Base-by-base conservation (phyloP, 768 basidiomycete genomes). In the Panaeolus papilionaceus region DNA sequence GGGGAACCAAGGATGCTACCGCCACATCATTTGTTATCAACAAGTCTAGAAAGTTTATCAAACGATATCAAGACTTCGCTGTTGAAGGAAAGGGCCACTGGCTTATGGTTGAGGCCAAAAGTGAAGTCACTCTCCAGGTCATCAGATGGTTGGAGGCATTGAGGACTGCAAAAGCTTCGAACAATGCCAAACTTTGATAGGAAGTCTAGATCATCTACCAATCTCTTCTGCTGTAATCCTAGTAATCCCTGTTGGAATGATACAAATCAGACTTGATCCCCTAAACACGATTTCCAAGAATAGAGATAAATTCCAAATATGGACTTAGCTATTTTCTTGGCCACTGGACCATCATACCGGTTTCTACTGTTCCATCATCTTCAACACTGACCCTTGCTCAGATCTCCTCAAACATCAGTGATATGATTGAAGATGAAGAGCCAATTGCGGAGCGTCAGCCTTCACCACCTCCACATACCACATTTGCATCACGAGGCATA, bases 401-500 rank as follows among this genome's bases (percentile, higher is more conserved):
- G 8, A 51, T 8, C 8, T 28, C 6, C 26, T 7, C 14, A 7
- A 28, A 4, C 4, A 33, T 18, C 26, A 33, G 12, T 28, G 37
- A 33, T 28, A 58, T 58, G 54, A 33, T 58, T 58, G 79, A 80
- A n/a, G 89, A 90, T 10, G 88, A 89, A 61, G 75, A 86, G 58
- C 82, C 84, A 10, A 79, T 81, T 12, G 86, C 85, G 8, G 85
- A 90, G 72, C 83, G 86, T 18, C 89, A 88, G 20, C 89, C 89
- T 1, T 90, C 92, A 3, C 92, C 92, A 12, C 90, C 91, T n/a
- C 81, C 82, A 11, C 85, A 93, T 70, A 90, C 87, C 12, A 89
- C 90, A 1, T 92, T 92, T 74, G 78, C 85, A 37, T 87, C 88
- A 51, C 83, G 92, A 72, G 89, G 89, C 67, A 81, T 93, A 72